Conservation (phyloP, 441 rosid species). For the Erodium moschatum region DNA sequence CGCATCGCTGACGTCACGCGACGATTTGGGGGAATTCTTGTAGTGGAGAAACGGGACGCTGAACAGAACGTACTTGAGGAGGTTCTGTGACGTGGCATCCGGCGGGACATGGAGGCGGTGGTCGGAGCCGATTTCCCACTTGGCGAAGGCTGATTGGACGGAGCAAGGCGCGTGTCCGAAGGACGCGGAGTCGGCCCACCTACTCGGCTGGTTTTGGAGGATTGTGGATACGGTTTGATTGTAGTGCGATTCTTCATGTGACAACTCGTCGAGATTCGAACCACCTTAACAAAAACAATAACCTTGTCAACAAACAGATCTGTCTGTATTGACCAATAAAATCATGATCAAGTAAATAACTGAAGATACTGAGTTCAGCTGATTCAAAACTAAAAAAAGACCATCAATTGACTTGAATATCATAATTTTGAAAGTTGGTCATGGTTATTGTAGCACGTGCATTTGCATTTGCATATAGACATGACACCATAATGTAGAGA, state of each 20-base stretch:
- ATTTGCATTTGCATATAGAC: no score
- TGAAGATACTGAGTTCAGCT: no score
- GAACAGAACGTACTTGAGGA: slow-evolving; percentile 65
- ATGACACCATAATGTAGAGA: no score
- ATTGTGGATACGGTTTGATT: slow-evolving; percentile 69
- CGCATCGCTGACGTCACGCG: slow-evolving; percentile 25
- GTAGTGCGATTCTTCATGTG: slow-evolving; percentile 59
- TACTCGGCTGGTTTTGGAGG: slow-evolving; percentile 44
- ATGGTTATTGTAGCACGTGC: no score
- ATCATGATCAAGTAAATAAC: no score
- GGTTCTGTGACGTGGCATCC: slow-evolving; percentile 59
- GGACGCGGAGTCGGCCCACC: slow-evolving; percentile 37
- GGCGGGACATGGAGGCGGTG: slow-evolving; percentile 20
- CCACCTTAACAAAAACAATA: background rate
- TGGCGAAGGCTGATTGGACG: slow-evolving; percentile 54
- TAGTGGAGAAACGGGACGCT: slow-evolving; percentile 61
- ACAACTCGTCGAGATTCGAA: slow-evolving; percentile 30
- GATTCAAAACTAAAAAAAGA: no score
- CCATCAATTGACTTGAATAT: no score
- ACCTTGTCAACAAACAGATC: background rate
- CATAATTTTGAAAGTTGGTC: no score
- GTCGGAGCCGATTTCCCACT: slow-evolving; percentile 45
- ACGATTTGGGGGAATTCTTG: slow-evolving; percentile 43
- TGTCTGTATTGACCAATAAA: no score
- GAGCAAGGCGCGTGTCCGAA: slow-evolving; percentile 28